A percentile compares a stretch with the other conserved stretches of the same genome.
Evolutionary conservation across 73 alveolate species (phyloP).

Genomic region (Stentor coeruleus): DNA sequence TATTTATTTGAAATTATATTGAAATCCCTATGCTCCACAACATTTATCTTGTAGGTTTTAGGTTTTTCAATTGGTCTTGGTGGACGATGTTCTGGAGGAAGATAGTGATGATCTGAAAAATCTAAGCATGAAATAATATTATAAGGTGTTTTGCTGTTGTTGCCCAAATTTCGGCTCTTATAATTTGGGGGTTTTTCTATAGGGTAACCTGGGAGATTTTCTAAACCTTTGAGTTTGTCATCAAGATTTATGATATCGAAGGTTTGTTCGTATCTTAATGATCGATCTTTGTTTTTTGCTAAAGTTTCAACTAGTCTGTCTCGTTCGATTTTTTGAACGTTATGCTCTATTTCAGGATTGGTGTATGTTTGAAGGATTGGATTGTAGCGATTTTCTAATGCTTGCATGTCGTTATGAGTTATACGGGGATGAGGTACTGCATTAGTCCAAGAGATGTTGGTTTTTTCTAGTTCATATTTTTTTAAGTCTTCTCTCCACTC

Average conservation of each 20-base stretch:
- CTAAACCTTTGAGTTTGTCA: constrained; percentile 86
- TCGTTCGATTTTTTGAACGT: constrained; percentile 53
- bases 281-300: constrained; percentile 83
- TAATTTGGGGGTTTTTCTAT: constrained; percentile 60
- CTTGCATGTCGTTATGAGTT: constrained; percentile 48
- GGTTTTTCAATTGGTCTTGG: constrained; percentile 29
- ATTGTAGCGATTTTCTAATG: constrained; percentile 52
- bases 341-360: constrained; percentile 50
- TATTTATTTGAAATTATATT: constrained; percentile 76
- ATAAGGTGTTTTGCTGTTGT: constrained; percentile 49
- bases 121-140: constrained; percentile 73
- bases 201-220: constrained; percentile 85
- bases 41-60: constrained; percentile 39
- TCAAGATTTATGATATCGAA: constrained; percentile 79
- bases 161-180: constrained; percentile 37
- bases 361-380: constrained; percentile 64
- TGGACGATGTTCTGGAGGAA: constrained; percentile 88
- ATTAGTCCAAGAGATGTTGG: background rate
- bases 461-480: background rate
- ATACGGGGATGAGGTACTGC: background rate
- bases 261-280: constrained; percentile 80
- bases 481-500: background rate
- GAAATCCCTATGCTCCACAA: constrained; percentile 75
- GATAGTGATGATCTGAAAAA: constrained; percentile 70
- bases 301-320: constrained; percentile 51